A percentile compares a stretch with the other conserved stretches of the same genome.
Conservation (phyloP, 495 filamentous ascomycete genomes). For the Xylaria longipes region DNA sequence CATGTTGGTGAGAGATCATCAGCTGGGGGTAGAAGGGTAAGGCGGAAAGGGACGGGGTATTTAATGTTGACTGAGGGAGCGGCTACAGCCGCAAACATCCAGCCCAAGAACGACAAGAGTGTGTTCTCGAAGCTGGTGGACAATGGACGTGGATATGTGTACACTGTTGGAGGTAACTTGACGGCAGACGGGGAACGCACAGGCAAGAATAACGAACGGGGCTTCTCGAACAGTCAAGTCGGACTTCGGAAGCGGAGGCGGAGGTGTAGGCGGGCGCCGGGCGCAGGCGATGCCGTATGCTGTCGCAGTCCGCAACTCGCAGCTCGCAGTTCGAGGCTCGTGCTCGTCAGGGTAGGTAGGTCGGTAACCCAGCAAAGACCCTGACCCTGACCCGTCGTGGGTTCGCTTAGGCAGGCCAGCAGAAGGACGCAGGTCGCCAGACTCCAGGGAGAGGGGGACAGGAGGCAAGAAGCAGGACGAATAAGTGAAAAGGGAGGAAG, state of each 20-base stretch:
- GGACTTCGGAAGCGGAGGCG: not conserved
- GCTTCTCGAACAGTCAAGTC: not conserved
- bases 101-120: not conserved
- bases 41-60: not conserved
- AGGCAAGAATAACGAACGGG: not conserved
- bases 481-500: not conserved
- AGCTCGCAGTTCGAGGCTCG: not conserved
- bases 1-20: not conserved
- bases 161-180: not conserved
- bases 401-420: not conserved
- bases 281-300: not conserved
- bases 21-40: not conserved
- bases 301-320: not conserved
- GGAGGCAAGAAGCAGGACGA: not conserved
- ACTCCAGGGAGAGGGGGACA: not conserved
- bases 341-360: not conserved
- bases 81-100: not conserved
- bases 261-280: not conserved
- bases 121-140: not conserved
- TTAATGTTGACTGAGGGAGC: not conserved
- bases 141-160: not conserved
- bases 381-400: not conserved
- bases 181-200: not conserved
- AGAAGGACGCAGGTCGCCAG: not conserved
- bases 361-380: not conserved